Evolutionary conservation across 495 filamentous ascomycete species (phyloP).

Genomic region (Glarea lozoyensis): DNA sequence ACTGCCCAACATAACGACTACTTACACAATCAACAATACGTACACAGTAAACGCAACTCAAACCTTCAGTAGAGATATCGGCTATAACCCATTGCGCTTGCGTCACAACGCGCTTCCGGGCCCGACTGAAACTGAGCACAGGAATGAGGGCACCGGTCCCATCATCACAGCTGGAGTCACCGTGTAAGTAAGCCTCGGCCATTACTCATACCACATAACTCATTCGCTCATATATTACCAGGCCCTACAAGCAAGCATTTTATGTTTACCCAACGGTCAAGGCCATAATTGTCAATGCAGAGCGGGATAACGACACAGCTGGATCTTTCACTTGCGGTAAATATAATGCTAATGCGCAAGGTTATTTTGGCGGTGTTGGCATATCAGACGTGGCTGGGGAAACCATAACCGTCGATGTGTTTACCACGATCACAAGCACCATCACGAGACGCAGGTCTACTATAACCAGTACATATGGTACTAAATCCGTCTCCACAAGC

Average conservation of each 20-base stretch:
- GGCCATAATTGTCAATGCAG: background rate
- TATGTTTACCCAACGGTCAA: slow-evolving; percentile 3
- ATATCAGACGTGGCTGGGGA: background rate
- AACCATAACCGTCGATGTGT: background rate
- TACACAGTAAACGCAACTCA: background rate
- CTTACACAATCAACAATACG: background rate
- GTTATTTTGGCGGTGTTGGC: slow-evolving; percentile 12
- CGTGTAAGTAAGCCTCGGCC: slow-evolving; percentile 10
- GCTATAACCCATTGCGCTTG: slow-evolving; percentile 5
- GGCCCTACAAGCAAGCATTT: background rate
- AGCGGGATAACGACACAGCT: background rate
- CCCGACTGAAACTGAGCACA: background rate
- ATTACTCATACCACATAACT: too few relatives aligned
- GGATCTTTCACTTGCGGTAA: background rate
- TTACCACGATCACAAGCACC: background rate
- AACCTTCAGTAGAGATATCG: background rate
- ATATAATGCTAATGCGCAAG: slow-evolving; percentile 16
- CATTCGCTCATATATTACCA: too few relatives aligned
- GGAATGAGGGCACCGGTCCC: background rate
- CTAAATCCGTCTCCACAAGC: too few relatives aligned
- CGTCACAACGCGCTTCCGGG: slow-evolving; percentile 1
- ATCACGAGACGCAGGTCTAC: too few relatives aligned
- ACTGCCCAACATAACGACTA: slow-evolving; percentile 2
- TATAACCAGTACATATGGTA: too few relatives aligned
- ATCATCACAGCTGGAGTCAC: slow-evolving; percentile 5